phyloP scores from a whole-genome alignment of 176 grass and related monocot species.

The Calamus simplicifolius region DNA sequence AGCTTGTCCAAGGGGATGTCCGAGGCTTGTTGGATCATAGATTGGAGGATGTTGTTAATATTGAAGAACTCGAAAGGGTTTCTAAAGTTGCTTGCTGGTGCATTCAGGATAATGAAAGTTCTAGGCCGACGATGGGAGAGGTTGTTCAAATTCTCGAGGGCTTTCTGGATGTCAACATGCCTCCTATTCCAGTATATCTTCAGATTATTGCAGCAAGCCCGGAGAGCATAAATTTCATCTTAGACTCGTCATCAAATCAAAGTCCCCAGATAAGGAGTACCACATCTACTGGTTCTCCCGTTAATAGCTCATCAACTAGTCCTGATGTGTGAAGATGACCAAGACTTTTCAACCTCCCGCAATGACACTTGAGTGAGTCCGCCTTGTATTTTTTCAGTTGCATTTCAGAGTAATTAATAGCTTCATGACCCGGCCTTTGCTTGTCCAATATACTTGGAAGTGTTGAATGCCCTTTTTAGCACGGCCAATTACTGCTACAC shows the following conservation, averaged over 20 bases:
- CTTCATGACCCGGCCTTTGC: too few species aligned
- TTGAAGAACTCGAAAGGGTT: constrained; percentile 2
- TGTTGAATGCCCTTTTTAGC: too few species aligned
- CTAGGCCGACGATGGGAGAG: constrained; percentile 6
- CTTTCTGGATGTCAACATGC: constrained; percentile 10
- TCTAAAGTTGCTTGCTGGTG: constrained; percentile 13
- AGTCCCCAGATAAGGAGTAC: too few species aligned
- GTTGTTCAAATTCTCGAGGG: constrained; percentile 14
- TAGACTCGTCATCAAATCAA: background rate
- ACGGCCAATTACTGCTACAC: too few species aligned
- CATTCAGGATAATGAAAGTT: constrained; percentile 3
- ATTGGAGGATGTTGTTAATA: background rate
- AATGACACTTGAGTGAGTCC: too few species aligned
- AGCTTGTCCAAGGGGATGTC: background rate
- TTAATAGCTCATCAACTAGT: too few species aligned
- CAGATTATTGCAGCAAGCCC: background rate
- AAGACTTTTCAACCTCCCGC: too few species aligned
- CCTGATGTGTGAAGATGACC: too few species aligned
- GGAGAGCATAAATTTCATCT: constrained; percentile 9
- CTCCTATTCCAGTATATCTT: constrained; percentile 9
- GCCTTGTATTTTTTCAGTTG: too few species aligned
- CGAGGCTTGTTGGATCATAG: background rate
- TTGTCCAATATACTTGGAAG: too few species aligned
- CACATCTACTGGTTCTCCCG: too few species aligned
- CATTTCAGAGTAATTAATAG: too few species aligned